Base-by-base conservation (phyloP, 352 stramenopile species). In the Pythium sukuiense region DNA sequence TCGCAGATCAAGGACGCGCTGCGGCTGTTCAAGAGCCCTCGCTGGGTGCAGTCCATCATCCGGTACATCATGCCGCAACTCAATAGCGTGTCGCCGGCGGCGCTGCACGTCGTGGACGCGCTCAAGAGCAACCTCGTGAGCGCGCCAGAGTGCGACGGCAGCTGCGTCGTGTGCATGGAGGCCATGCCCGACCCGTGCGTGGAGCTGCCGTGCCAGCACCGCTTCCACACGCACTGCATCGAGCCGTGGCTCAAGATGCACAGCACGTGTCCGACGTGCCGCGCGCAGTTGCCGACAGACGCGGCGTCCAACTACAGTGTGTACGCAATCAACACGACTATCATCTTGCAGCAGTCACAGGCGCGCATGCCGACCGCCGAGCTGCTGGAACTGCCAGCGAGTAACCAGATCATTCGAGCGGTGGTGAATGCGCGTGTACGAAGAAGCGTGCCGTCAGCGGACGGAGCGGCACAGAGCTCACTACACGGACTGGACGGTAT, bases 21-120 rank as follows among this genome's bases (percentile, higher is more conserved):
- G 56, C 73, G 82, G 9, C 73, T 96, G 35, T 96, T 96, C 76
- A 96, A 96, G 83, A 94, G 85, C 65, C 77, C 85, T 64, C 87
- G 87, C 39, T 96, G 87, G 87, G 87, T 96, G 45, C 85, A 93
- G 65, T 93, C 84, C n/a, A 94, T 96, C 70, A 94, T 96, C 59
- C 87, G 83, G 16, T 93, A 94, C 77, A 96, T 96, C 64, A 90
- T 96, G 69, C 87, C 87, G 46, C 87, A 96, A 69, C 83, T 96
- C 59, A 85, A 95, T 72, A 85, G 74, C 64, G 85, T 95, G 39
- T 93, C 85, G 53, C 87, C 87, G 2, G 85, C 83, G 2, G 73
- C 87, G 7, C 68, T 88, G 59, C 63, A 81, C 39, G 69, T 89
- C 27, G 71, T 95, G 46, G 76, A 90, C 24, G 70, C 70, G 49